A percentile compares a stretch with the other conserved stretches of the same genome.
Conservation (phyloP, 345 rosid species). For the Odontarrhena argentea region DNA sequence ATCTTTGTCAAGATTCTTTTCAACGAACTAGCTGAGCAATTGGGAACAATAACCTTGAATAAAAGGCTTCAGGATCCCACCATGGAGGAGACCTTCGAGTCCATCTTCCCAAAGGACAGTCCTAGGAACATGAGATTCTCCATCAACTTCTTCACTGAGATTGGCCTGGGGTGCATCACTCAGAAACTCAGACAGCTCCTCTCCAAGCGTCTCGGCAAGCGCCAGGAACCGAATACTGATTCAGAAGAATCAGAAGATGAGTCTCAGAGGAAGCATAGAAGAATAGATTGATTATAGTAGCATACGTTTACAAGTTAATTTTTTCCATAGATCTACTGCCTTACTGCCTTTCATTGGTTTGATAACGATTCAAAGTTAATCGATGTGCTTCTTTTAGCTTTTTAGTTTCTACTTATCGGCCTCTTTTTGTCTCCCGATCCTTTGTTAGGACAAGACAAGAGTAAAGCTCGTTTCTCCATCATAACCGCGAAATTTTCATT, state of each 20-base stretch:
- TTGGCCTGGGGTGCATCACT: conserved; percentile 76
- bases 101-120: conserved; percentile 69
- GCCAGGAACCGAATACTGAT: not conserved
- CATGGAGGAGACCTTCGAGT: conserved; percentile 59
- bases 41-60: conserved; percentile 58
- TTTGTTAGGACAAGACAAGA: too few relatives aligned
- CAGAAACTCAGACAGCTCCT: conserved; percentile 51
- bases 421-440: too few relatives aligned
- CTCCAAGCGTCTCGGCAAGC: conserved; percentile 14
- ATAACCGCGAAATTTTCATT: too few relatives aligned
- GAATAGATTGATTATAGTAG: conserved; percentile 16
- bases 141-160: conserved; percentile 72
- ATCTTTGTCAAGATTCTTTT: conserved; percentile 73
- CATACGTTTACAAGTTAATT: not conserved
- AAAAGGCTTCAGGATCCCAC: conserved; percentile 60
- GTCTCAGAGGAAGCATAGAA: conserved; percentile 35
- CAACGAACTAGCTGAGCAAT: conserved; percentile 66
- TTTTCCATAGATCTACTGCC: too few relatives aligned
- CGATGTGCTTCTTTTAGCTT: too few relatives aligned
- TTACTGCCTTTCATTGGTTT: too few relatives aligned
- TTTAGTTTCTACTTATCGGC: too few relatives aligned
- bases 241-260: conserved; percentile 29
- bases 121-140: conserved; percentile 65
- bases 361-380: too few relatives aligned
- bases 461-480: too few relatives aligned